Base-by-base conservation (phyloP, 2,329 filamentous ascomycete species). In the Blumeria graminis region DNA sequence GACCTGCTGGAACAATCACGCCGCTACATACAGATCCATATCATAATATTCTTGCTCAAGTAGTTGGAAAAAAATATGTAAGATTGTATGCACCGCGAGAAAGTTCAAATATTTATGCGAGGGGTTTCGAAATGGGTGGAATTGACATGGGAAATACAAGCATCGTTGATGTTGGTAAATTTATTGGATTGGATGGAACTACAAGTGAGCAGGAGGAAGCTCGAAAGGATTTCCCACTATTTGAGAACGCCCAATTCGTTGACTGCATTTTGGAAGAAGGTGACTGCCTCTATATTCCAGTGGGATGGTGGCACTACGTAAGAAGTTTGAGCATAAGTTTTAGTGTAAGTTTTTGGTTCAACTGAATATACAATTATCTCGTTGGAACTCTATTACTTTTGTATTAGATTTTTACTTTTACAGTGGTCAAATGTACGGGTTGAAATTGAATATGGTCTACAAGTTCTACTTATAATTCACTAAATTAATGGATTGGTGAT, bases 281-380 rank as follows among this genome's bases (percentile, higher is more conserved):
- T 0, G 88, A 98, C 56, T 84, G 81, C 60, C 67, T 98, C 56
- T 92, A 94, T 66, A 86, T 98, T 56, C 92, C 92, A 0, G 75
- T 86, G 5, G 92, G 90, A 0, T 98, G 92, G 90, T 98, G 92
- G 92, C 92, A 98, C 71, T 96, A 95, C 68, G 86, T 96, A 3
- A 75, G 85, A 58, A 87, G 87, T 54, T 66, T 96, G 64, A 87
- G 80, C 57, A 78, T 86, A 18, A 94, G 90, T 65, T 89, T 94
- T 65, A 95, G 89, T 62, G 88, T 96, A 11, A 95, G 88, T 65
- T 96, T 95, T 65, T 98, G 92, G 92, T 98, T 86, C 84, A 84
- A 85, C 53, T 63, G 51, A 62, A 28, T 28, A 28, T 28, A 28
- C 4, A 28, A 28, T 28, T 28, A 28, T 28, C 22, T 28, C 22